These are phyloP conservation scores for Pythium scleroteichum DNA, from an alignment of 352 stramenopile species.

Conservation along the genomic window DNA sequence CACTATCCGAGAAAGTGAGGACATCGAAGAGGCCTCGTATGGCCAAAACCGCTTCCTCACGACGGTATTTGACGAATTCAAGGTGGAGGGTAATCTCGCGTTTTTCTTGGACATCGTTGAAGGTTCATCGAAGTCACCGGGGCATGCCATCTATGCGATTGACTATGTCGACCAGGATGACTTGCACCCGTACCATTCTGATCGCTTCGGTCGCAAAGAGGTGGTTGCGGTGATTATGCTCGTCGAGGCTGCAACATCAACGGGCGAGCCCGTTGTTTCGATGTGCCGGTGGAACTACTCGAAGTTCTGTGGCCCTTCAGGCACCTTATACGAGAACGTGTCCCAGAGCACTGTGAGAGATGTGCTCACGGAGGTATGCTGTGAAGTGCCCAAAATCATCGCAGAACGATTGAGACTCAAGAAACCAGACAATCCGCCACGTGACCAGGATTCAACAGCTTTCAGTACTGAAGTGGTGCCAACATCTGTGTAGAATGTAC, in stretches of 20 bases:
- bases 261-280: background rate
- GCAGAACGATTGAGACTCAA: background rate
- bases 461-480: too few relatives aligned
- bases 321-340: background rate
- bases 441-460: too few relatives aligned
- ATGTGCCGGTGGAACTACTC: constrained; percentile 17
- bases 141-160: constrained; percentile 10
- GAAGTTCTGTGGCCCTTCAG: constrained; percentile 1
- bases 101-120: constrained; percentile 10
- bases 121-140: background rate
- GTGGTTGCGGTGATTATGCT: constrained; percentile 1
- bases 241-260: background rate
- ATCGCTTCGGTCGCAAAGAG: constrained; percentile 9
- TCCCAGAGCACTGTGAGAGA: background rate
- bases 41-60: constrained; percentile 11
- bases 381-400: constrained; percentile 8
- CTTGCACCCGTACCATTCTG: constrained; percentile 12
- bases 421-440: too few relatives aligned
- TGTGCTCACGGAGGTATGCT: background rate
- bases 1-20: constrained; percentile 21
- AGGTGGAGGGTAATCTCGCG: constrained; percentile 15
- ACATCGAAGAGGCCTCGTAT: constrained; percentile 4
- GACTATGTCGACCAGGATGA: constrained; percentile 24
- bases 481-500: too few relatives aligned
- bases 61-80: constrained; percentile 2